A percentile compares a stretch with the other conserved stretches of the same genome.
These are phyloP conservation scores for Gyrodon lividus DNA, from an alignment of 768 basidiomycete species.

Conservation along the genomic window DNA sequence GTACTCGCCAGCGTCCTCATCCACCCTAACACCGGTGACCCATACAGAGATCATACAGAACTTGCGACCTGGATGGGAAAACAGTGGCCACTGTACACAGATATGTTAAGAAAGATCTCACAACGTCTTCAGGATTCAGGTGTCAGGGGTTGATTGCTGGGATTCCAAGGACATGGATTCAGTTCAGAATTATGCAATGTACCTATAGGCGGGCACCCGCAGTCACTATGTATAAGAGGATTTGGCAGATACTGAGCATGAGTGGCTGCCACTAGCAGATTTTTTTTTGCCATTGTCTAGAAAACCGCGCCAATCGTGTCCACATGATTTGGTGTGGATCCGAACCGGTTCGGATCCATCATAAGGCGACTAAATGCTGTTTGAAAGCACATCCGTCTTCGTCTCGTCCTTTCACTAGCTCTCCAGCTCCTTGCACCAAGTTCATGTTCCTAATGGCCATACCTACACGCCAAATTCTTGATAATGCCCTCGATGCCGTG, in stretches of 20 bases:
- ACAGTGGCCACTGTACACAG: constrained; percentile 52
- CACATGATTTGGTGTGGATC: constrained; percentile 6
- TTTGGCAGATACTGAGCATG: too few species aligned
- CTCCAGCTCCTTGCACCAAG: background rate
- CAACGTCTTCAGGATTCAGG: too few species aligned
- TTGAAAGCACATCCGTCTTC: background rate
- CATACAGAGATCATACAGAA: constrained; percentile 60
- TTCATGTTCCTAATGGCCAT: constrained; percentile 27
- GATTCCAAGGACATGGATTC: background rate
- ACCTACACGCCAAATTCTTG: constrained; percentile 50
- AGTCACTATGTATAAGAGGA: too few species aligned
- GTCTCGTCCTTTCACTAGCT: background rate
- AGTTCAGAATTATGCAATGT: too few species aligned
- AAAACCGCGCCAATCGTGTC: background rate
- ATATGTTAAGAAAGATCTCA: constrained; percentile 33
- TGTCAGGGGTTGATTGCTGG: too few species aligned
- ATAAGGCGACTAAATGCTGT: background rate
- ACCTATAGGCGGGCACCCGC: too few species aligned
- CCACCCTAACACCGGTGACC: constrained; percentile 66
- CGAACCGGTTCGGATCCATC: constrained; percentile 8
- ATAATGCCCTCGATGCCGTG: constrained; percentile 80
- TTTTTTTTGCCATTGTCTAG: too few species aligned
- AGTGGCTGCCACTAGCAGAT: too few species aligned
- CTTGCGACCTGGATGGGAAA: constrained; percentile 65
- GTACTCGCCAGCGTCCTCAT: constrained; percentile 51